phyloP scores from a whole-genome alignment of 371 early-diverging fungal species.

The Blakeslea trispora region DNA sequence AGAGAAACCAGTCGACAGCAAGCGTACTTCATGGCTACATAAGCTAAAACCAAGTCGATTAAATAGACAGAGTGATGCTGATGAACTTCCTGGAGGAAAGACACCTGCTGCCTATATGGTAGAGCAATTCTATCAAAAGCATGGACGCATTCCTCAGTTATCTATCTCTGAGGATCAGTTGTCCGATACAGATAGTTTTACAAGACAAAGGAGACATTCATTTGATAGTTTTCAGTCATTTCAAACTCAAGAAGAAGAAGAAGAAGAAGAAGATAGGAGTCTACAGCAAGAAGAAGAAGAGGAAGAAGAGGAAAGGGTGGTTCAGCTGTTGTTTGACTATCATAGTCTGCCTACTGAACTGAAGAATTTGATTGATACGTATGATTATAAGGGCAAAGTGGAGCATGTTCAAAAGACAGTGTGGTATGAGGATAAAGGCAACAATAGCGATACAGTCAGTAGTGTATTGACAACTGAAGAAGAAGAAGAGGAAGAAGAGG shows the following conservation, averaged over 20 bases:
- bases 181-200: too few species aligned
- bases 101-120: constrained; percentile 9
- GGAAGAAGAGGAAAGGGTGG: constrained; percentile 1
- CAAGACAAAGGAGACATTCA: constrained; percentile 23
- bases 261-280: background rate
- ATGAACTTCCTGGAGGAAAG: background rate
- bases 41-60: constrained; percentile 1
- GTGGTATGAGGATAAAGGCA: constrained; percentile 6
- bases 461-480: constrained; percentile 1
- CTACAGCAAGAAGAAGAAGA: background rate
- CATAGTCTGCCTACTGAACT: constrained; percentile 33
- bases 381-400: constrained; percentile 19
- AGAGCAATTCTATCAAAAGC: constrained; percentile 16
- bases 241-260: constrained; percentile 1
- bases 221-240: constrained; percentile 14
- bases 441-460: constrained; percentile 8
- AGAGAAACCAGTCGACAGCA: background rate
- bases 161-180: too few species aligned
- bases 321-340: constrained; percentile 33
- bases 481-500: constrained; percentile 23
- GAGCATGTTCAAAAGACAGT: constrained; percentile 13
- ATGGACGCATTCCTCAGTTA: too few species aligned
- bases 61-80: background rate
- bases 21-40: background rate
- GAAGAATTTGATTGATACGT: constrained; percentile 22